Evolutionary conservation across 169 alveolate species (phyloP), one percentile per base, ranked within the genome.

Genomic region (Eimeria necatrix): DNA sequence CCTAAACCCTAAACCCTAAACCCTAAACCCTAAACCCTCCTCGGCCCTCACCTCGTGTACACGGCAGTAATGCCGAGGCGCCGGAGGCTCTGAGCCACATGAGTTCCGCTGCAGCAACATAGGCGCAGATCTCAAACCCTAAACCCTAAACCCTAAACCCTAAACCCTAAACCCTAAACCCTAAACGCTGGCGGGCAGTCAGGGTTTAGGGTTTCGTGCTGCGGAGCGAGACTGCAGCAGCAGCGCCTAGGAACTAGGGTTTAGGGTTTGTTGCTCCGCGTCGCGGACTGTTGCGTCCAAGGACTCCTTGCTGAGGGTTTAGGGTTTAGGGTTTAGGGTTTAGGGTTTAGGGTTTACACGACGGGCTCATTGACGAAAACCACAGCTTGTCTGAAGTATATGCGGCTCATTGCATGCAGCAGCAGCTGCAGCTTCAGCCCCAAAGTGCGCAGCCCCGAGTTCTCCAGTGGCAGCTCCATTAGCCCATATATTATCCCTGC

Each of bases 361-460:
- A 53, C 78, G 78, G 95, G 59, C 8, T 76, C 84, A 68, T 96
- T 96, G 18, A 91, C 78, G 60, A 96, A 96, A 10, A 96, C 68
- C 10, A 96, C 24, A 0, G 97, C 85, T 59, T 96, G 97, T 3
- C 96, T 92, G 81, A 83, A 96, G 32, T 20, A 59, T 12, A 92
- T 61, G 14, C 53, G 22, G 24, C 91, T 22, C 32, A 92, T 32
- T 12, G 80, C 85, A 22, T 76, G 87, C 49, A 61, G 73, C 46
- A 81, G 81, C 49, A 60, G 32, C 61, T 52, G 93, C 93, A 92
- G 52, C 70, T 92, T 92, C 26, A 61, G 46, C 59, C 91, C 76
- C 46, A 78, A 60, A 4, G 56, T 26, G 24, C 92, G 93, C 71
- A 92, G 6, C 48, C 41, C 81, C 20, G 83, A 24, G 52, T 92